Conservation (phyloP, 257 asterid species). For the Nicotiana tabacum region DNA sequence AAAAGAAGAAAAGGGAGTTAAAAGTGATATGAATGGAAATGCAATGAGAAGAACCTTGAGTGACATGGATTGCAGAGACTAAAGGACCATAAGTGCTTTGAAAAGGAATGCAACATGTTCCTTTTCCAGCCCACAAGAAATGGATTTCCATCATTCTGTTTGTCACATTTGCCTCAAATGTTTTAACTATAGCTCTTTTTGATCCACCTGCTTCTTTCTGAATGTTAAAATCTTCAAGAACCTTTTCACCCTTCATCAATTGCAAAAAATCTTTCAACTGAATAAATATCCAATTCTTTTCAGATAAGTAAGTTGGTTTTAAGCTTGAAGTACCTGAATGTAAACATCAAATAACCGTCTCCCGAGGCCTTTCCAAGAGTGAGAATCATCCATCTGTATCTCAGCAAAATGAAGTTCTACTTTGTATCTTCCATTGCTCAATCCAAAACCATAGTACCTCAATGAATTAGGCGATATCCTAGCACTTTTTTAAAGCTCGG, state of each 20-base stretch:
- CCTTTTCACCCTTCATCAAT: conserved; percentile 41
- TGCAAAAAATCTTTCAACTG: not conserved
- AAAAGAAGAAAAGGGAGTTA: not conserved
- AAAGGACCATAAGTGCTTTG: conserved; percentile 66
- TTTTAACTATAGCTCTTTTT: conserved; percentile 40
- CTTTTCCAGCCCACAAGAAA: conserved; percentile 57
- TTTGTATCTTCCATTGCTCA: conserved; percentile 40
- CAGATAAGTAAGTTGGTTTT: not conserved
- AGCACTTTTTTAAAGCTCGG: conserved; percentile 55
- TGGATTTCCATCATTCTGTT: conserved; percentile 49
- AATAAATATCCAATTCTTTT: not conserved
- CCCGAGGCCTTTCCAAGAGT: conserved; percentile 58
- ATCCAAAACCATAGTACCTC: conserved; percentile 58
- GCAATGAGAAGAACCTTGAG: conserved; percentile 34
- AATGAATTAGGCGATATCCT: conserved; percentile 45
- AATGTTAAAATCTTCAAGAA: conserved; percentile 44
- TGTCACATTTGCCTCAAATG: conserved; percentile 44
- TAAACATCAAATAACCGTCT: conserved; percentile 51
- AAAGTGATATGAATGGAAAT: not conserved
- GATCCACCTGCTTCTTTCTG: conserved; percentile 53
- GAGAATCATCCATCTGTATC: conserved; percentile 48
- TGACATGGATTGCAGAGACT: conserved; percentile 48
- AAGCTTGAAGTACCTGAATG: conserved; percentile 35
- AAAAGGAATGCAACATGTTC: conserved; percentile 60
- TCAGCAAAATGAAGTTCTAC: conserved; percentile 61